phyloP scores from a whole-genome alignment of 1,139 yeast species.

The Lodderomyces metapsilosis region DNA sequence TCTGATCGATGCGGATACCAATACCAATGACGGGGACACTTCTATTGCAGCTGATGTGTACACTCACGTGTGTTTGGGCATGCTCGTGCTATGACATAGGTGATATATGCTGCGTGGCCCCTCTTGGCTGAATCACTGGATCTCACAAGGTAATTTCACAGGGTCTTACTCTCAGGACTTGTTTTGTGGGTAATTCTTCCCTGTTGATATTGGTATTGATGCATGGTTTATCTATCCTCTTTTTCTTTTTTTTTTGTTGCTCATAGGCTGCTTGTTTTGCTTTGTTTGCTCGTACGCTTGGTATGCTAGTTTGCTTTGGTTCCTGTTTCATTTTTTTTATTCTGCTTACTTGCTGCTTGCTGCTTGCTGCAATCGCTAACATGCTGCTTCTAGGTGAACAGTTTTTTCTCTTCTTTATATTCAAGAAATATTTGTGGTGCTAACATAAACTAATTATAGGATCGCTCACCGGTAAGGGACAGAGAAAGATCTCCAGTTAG shows the following conservation, averaged over 20 bases:
- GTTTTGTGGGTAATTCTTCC: background rate
- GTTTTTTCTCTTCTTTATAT: background rate
- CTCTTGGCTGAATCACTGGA: too few relatives aligned
- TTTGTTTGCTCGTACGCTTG: background rate
- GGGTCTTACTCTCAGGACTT: too few relatives aligned
- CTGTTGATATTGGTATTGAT: background rate
- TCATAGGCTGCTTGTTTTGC: slow-evolving; percentile 1
- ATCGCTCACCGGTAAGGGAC: slow-evolving; percentile 33
- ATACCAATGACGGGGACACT: too few relatives aligned
- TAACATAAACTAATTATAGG: slow-evolving; percentile 29
- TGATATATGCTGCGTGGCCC: too few relatives aligned
- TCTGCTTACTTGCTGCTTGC: background rate
- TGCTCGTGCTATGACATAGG: too few relatives aligned
- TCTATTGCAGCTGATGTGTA: too few relatives aligned
- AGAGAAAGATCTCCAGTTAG: slow-evolving; percentile 38
- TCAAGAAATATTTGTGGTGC: slow-evolving; percentile 12
- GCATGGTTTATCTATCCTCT: too few relatives aligned
- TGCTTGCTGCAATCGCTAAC: background rate
- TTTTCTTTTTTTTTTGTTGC: background rate
- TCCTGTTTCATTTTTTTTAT: background rate
- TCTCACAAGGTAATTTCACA: too few relatives aligned
- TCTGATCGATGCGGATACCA: too few relatives aligned
- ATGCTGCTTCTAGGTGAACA: too few relatives aligned
- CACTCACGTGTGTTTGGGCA: too few relatives aligned
- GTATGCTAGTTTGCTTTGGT: slow-evolving; percentile 2